Evolutionary conservation across 176 grass and related monocot species (phyloP).

Genomic region (Cocos nucifera): DNA sequence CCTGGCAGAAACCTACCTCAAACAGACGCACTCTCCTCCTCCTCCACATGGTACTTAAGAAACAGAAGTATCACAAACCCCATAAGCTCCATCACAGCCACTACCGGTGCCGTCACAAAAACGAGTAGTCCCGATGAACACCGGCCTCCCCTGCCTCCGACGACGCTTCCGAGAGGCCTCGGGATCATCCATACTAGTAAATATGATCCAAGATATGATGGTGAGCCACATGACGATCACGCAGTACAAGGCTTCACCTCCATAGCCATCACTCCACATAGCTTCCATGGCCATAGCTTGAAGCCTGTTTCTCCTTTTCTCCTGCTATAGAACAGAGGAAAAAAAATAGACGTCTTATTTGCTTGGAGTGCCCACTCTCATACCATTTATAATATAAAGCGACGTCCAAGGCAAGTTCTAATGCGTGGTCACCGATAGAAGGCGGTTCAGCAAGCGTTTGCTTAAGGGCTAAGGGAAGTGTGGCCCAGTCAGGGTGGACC

Average conservation of each 20-base stretch:
- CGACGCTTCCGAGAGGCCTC: not conserved
- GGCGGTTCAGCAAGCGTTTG: no score
- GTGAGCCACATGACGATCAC: constrained; percentile 78
- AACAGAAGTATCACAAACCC: constrained; percentile 38
- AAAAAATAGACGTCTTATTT: no score
- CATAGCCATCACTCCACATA: constrained; percentile 13
- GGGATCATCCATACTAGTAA: constrained; percentile 38
- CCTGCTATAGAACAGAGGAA: no score
- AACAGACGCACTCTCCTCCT: no score
- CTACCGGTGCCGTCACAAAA: constrained; percentile 59
- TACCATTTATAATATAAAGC: no score
- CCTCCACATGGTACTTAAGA: not conserved
- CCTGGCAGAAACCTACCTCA: no score
- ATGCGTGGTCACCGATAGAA: no score
- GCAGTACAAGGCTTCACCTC: constrained; percentile 76
- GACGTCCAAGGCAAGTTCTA: no score
- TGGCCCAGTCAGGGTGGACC: no score
- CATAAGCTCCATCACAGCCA: constrained; percentile 36
- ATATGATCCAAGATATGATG: constrained; percentile 72
- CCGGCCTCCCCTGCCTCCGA: constrained; percentile 16
- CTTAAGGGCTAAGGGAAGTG: no score
- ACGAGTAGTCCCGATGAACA: constrained; percentile 36
- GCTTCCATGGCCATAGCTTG: not conserved
- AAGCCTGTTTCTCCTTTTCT: no score
- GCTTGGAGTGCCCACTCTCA: no score